Evolutionary conservation across 495 filamentous ascomycete species (phyloP).

Genomic region (Friedmanniomyces endolithicus): DNA sequence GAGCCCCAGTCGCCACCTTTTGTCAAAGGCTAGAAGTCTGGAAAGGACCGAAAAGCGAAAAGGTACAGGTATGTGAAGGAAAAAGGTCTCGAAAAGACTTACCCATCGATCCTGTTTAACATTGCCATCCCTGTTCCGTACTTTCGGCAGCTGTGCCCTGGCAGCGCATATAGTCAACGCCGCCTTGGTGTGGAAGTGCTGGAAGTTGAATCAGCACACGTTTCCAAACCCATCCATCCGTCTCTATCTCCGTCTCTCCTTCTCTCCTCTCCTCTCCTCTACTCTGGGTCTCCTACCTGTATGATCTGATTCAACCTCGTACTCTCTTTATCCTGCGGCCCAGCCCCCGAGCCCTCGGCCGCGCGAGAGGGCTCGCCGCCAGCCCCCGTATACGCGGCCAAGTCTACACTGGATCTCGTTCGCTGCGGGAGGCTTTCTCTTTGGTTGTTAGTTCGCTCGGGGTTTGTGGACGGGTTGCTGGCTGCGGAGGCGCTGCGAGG

Average conservation of each 20-base stretch:
- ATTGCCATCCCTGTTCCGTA: conserved; percentile 44
- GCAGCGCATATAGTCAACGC: conserved; percentile 74
- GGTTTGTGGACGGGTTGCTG: conserved; percentile 52
- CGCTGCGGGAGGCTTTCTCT: conserved; percentile 40
- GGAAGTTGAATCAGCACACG: conserved; percentile 18
- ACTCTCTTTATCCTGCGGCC: conserved; percentile 15
- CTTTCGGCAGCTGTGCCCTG: conserved; percentile 55
- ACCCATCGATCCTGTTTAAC: conserved; percentile 88
- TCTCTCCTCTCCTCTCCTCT: neutral
- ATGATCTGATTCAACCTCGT: conserved; percentile 77
- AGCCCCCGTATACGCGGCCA: conserved; percentile 18
- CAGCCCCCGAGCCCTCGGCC: neutral
- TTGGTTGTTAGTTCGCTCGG: conserved; percentile 56
- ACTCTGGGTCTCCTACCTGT: conserved; percentile 45
- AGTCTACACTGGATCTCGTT: conserved; percentile 17
- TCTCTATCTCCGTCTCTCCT: neutral
- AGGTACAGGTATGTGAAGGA: neutral
- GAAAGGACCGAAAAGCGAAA: too few relatives aligned
- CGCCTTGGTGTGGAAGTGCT: conserved; percentile 89
- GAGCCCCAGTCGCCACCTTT: neutral
- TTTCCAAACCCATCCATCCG: too few relatives aligned
- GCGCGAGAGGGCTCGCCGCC: conserved; percentile 1
- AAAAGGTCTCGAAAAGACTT: conserved; percentile 31
- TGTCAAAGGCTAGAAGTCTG: too few relatives aligned
- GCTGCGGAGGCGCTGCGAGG: conserved; percentile 52